These are phyloP conservation scores for Umbilicus rupestris DNA, from an alignment of 164 flowering plant genomes.

Conservation along the genomic window DNA sequence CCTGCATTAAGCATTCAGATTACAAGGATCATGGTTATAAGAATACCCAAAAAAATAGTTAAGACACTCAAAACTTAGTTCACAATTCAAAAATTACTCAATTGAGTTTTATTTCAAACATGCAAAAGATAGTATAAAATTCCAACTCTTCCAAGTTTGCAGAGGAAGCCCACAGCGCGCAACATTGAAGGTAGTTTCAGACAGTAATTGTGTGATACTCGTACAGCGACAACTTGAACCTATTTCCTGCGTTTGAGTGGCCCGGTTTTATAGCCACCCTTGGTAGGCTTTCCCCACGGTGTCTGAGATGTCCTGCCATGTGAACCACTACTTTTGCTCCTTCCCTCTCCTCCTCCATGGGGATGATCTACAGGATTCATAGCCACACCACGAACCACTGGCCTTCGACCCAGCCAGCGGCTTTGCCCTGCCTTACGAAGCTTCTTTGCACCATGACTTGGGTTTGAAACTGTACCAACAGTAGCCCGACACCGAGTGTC, in stretches of 20 bases:
- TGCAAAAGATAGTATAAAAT: not conserved
- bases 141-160: not conserved
- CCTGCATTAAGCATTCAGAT: too few species aligned
- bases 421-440: slow-evolving; percentile 42
- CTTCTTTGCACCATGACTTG: slow-evolving; percentile 29
- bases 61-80: too few species aligned
- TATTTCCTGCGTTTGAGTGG: slow-evolving; percentile 24
- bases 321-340: slow-evolving; percentile 39
- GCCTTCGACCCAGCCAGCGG: slow-evolving; percentile 45
- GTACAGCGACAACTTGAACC: not conserved
- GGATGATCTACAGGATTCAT: slow-evolving; percentile 60
- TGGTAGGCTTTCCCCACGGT: slow-evolving; percentile 57
- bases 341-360: slow-evolving; percentile 63
- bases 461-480: slow-evolving; percentile 35
- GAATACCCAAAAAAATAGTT: too few species aligned
- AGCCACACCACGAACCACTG: slow-evolving; percentile 47
- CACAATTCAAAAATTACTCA: too few species aligned
- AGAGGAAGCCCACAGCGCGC: not conserved
- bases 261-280: slow-evolving; percentile 28
- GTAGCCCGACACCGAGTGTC: slow-evolving; percentile 39
- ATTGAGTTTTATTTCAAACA: too few species aligned
- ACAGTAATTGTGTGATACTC: not conserved
- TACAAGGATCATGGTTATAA: too few species aligned
- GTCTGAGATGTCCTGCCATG: slow-evolving; percentile 27
- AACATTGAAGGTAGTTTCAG: not conserved